These are phyloP conservation scores for Pythium brachiatum DNA, from an alignment of 352 stramenopile genomes.

Conservation along the genomic window DNA sequence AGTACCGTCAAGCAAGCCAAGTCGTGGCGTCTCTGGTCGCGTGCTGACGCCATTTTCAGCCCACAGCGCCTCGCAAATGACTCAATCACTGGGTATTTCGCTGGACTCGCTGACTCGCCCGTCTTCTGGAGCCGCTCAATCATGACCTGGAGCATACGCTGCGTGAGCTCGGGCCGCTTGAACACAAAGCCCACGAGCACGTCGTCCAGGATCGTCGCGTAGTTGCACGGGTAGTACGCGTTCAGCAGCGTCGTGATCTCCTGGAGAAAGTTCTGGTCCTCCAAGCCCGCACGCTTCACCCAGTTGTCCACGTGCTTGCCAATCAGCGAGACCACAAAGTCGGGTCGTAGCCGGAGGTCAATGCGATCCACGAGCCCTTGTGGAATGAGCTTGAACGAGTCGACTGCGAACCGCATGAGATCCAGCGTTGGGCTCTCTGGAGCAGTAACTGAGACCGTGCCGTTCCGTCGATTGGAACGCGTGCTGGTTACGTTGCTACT, in stretches of 20 bases:
- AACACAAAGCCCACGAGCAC: conserved; percentile 76
- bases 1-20: conserved; percentile 70
- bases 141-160: conserved; percentile 56
- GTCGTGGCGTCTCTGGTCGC: conserved; percentile 38
- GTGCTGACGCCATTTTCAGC: conserved; percentile 14
- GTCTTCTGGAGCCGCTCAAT: conserved; percentile 72
- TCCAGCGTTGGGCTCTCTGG: conserved; percentile 36
- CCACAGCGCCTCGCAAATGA: conserved; percentile 37
- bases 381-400: conserved; percentile 71
- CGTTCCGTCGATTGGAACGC: conserved; percentile 13
- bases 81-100: conserved; percentile 70
- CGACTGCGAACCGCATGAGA: conserved; percentile 65
- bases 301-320: conserved; percentile 70
- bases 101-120: conserved; percentile 50
- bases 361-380: conserved; percentile 84
- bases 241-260: conserved; percentile 71
- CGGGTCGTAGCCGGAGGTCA: conserved; percentile 53
- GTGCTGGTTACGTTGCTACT: conserved; percentile 1
- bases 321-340: conserved; percentile 51
- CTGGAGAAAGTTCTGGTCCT: conserved; percentile 51
- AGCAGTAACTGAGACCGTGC: neutral
- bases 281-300: conserved; percentile 64
- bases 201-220: conserved; percentile 80
- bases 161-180: conserved; percentile 71
- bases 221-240: conserved; percentile 80